Base-by-base conservation (phyloP, 257 asterid genomes). In the Solanum bulbocastanum region DNA sequence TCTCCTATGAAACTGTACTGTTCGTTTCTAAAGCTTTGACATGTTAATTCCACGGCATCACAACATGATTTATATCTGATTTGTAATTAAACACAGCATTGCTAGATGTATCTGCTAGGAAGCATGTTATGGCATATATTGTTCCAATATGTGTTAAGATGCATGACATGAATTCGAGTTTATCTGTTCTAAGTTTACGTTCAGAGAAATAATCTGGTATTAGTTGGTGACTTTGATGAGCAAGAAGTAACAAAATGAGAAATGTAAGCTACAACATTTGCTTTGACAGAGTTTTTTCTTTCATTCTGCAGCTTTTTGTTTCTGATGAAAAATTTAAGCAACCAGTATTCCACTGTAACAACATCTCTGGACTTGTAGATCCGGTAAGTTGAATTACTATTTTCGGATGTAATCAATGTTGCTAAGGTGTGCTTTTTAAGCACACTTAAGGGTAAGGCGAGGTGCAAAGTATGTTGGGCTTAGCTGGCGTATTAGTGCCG, bases 261-360 rank as follows among this genome's bases (percentile, higher is more conserved):
- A 76, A 40, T 76, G 60, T 5, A 18, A 49, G 44, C 69, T 82
- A 82, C 71, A 16, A 82, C 71, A 16, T 82, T 49, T 82, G 69
- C 8, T 82, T 82, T 82, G 86, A 82, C 86, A 14, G 32, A 18
- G 42, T 10, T 49, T 52, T 18, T 49, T 72, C 76, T 62, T 87
- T 86, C 44, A 84, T 58, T 52, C 46, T 92, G 94, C 98, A 96
- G 98, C 98, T 96, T 85, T 92, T 92, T 69, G 92, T 94, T 89
- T 94, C 88, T 76, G 92, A 82, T 85, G 99, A 96, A 90, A 95
- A 94, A 85, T 96, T 96, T 88, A 92, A 91, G 90, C 99, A 95
- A 91, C 99, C 99, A 68, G 92, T 95, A 88, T 96, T 95, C 96
- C 89, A 75, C 93, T 95, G 98, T 92, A 96, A 96, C 96, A 95